phyloP scores from a whole-genome alignment of 2,329 filamentous ascomycete genomes.

The Chaetomium globosum region DNA sequence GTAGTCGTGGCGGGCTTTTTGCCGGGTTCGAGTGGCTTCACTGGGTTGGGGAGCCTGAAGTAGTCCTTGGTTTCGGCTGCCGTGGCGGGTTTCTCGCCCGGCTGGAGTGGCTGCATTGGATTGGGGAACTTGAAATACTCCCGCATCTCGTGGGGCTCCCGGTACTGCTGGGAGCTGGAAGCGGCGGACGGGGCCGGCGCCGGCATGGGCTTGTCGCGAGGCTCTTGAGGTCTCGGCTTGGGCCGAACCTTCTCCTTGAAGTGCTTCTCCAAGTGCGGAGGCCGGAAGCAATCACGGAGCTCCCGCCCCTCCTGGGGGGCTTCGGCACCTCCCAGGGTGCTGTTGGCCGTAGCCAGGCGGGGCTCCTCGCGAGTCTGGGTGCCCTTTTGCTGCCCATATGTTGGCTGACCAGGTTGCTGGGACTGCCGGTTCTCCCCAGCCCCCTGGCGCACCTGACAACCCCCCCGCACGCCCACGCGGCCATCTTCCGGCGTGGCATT shows the following conservation, averaged over 20 bases:
- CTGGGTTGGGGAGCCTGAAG: not conserved
- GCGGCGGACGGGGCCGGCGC: not conserved
- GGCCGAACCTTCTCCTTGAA: not conserved
- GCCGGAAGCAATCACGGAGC: not conserved
- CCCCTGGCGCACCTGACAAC: not conserved
- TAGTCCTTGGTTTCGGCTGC: not conserved
- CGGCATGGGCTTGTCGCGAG: not conserved
- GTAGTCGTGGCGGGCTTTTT: not conserved
- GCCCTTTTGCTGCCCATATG: not conserved
- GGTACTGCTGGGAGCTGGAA: not conserved
- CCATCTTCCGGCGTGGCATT: not conserved
- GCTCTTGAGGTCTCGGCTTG: not conserved
- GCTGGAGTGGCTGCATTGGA: not conserved
- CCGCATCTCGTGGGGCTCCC: not conserved
- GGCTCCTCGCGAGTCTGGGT: not conserved
- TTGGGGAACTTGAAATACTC: not conserved
- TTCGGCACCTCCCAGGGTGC: too few relatives aligned
- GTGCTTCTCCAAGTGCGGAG: too few relatives aligned
- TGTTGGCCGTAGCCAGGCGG: not conserved
- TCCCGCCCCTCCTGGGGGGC: not conserved
- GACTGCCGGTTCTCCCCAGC: not conserved
- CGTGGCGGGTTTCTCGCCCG: not conserved
- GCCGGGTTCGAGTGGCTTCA: not conserved
- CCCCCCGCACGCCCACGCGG: not conserved
- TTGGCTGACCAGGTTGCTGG: not conserved